A percentile compares a stretch with the other conserved stretches of the same genome.
Evolutionary conservation across 495 filamentous ascomycete species (phyloP).

Genomic region (Podospora australis): DNA sequence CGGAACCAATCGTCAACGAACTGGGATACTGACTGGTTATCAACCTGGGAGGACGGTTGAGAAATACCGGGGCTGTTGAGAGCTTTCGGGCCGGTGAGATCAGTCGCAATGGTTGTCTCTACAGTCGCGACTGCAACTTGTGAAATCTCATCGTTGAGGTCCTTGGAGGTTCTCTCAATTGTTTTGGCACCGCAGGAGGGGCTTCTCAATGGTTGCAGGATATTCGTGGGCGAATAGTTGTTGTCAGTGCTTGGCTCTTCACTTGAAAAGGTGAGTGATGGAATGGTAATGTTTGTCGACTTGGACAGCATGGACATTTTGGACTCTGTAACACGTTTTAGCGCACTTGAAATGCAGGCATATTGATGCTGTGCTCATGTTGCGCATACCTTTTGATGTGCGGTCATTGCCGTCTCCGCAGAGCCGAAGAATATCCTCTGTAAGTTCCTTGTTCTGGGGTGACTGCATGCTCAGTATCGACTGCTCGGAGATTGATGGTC

Average conservation of each 20-base stretch:
- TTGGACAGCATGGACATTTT: slow-evolving; percentile 37
- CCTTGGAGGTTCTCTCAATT: neutral
- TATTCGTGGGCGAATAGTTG: too few species aligned
- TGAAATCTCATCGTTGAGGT: neutral
- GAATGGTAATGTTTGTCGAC: slow-evolving; percentile 31
- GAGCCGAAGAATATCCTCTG: neutral
- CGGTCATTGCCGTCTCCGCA: slow-evolving; percentile 1
- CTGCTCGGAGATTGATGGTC: neutral
- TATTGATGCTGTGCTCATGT: neutral
- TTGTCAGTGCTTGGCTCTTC: too few species aligned
- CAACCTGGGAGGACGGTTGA: neutral
- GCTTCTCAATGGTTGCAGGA: neutral
- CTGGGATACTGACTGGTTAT: slow-evolving; percentile 1
- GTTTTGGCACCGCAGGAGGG: too few species aligned
- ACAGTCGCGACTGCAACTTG: neutral
- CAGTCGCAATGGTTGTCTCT: neutral
- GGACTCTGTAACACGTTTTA: slow-evolving; percentile 28
- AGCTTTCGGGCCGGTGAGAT: neutral
- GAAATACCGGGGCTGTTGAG: neutral
- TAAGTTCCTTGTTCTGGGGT: neutral
- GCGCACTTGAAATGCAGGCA: neutral
- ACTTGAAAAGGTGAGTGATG: slow-evolving; percentile 12
- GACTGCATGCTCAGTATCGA: too few species aligned
- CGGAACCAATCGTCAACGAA: slow-evolving; percentile 1
- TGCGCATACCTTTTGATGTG: slow-evolving; percentile 14